Evolutionary conservation across 441 rosid genomes (phyloP), one percentile per base, ranked within the genome.

Genomic region (Erysimum cheiri): DNA sequence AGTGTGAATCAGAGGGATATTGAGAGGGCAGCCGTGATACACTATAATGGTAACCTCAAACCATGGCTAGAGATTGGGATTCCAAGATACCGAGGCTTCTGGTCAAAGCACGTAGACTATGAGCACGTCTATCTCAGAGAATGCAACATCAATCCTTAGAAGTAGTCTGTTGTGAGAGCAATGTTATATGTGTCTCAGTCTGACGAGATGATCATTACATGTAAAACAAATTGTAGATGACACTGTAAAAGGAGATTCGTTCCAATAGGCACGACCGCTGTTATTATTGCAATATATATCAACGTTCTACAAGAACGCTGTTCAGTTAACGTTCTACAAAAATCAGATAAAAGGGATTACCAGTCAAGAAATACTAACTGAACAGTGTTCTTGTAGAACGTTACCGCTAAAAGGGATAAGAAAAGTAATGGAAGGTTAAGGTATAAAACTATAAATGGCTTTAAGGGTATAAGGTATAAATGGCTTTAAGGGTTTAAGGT

Each of bases 21-120:
- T 13, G 96, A 87, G 48, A 68, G 87, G 52, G 97, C 90, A 4
- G 96, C 96, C 1, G 99, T 92, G 19, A 72, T 95, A 76, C 99
- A 95, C 67, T 95, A 88, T 35, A 95, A 95, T 56, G 99, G 99
- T 31, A 95, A 95, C 87, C 80, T 90, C 85, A 95, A 95, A 73
- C 97, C 99, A 10, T 92, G 99, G 99, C 92, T 95, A 64, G 99
- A 95, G 82, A 90, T 92, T 28, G 92, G 89, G 73, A 80, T 95
- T 47, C 82, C 93, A n/a, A 92, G 85, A 80, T 92, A 83, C 78
- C 73, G 86, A 32, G 80, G 59, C 64, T 64, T 80, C 70, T 94
- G 99, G 99, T 67, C 84, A 12, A 94, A 90, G 65, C 81, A 88
- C 11, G 87, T 92, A 10, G 92, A 92, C 78, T 92, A 90, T 58